Evolutionary conservation across 73 alveolate genomes (phyloP).

Genomic region (Symbiodinium pilosum): DNA sequence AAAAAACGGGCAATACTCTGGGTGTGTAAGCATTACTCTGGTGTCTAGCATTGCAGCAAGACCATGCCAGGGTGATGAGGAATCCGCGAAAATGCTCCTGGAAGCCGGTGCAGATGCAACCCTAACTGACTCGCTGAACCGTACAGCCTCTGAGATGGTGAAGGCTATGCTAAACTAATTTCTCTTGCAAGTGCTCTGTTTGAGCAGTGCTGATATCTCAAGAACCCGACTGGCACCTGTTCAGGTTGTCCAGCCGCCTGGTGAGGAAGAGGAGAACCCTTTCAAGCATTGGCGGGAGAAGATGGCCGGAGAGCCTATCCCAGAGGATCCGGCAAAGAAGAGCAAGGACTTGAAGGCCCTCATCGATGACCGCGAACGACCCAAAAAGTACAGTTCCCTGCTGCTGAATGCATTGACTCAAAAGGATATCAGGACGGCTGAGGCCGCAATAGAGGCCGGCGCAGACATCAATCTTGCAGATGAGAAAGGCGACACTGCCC

Average conservation of each 20-base stretch:
- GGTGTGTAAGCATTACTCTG: not conserved
- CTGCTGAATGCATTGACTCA: constrained; percentile 51
- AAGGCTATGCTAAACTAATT: constrained; percentile 14
- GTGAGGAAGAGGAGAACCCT: constrained; percentile 63
- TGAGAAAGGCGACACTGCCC: constrained; percentile 81
- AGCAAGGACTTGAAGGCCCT: constrained; percentile 33
- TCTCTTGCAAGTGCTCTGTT: too few relatives aligned
- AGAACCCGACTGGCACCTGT: too few relatives aligned
- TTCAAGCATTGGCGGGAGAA: constrained; percentile 78
- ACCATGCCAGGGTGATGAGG: constrained; percentile 49
- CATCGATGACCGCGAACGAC: constrained; percentile 75
- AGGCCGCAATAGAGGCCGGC: constrained; percentile 88
- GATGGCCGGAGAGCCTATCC: constrained; percentile 79
- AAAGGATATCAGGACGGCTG: constrained; percentile 86
- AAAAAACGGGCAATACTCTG: not conserved
- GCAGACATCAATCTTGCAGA: constrained; percentile 60
- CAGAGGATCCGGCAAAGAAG: constrained; percentile 81
- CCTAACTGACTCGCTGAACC: constrained; percentile 54
- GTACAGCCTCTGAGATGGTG: constrained; percentile 86
- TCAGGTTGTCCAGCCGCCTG: constrained; percentile 38
- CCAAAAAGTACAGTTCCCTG: constrained; percentile 45
- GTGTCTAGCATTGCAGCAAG: not conserved
- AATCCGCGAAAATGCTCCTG: constrained; percentile 57
- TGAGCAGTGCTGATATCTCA: too few relatives aligned
- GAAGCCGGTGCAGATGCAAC: constrained; percentile 93